Conservation (phyloP, 495 filamentous ascomycete species). For the Penicillium antarcticum region DNA sequence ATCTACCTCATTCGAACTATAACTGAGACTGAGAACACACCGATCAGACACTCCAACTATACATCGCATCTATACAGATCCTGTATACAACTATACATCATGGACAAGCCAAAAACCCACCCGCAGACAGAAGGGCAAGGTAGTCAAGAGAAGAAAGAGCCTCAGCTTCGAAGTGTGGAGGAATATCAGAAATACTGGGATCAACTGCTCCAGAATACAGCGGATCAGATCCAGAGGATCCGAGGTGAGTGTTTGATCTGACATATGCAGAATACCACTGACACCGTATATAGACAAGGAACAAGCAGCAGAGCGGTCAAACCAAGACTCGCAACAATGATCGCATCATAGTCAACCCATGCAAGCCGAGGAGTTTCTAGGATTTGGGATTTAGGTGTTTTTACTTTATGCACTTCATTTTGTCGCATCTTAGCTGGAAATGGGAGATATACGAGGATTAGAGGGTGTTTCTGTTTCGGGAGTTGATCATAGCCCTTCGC, state of each 20-base stretch:
- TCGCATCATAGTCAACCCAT: not conserved
- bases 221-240: conserved; percentile 22
- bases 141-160: not conserved
- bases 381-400: not conserved
- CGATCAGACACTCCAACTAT: too few species aligned
- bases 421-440: not conserved
- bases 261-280: conserved; percentile 20
- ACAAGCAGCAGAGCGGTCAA: conserved; percentile 7
- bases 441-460: not conserved
- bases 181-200: conserved; percentile 23
- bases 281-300: conserved; percentile 19
- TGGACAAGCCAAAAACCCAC: conserved; percentile 10
- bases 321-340: conserved; percentile 3
- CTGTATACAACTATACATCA: not conserved
- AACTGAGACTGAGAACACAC: not conserved
- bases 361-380: conserved; percentile 6
- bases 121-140: not conserved
- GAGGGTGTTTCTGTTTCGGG: not conserved
- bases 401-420: not conserved
- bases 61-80: too few species aligned
- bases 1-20: not conserved
- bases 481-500: not conserved
- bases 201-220: conserved; percentile 23
- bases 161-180: conserved; percentile 13
- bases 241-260: conserved; percentile 17